Percentiles rank a stretch among this genome's conserved stretches.
Evolutionary conservation across 495 filamentous ascomycete species (phyloP).

Genomic region (Cladorrhinum samala): DNA sequence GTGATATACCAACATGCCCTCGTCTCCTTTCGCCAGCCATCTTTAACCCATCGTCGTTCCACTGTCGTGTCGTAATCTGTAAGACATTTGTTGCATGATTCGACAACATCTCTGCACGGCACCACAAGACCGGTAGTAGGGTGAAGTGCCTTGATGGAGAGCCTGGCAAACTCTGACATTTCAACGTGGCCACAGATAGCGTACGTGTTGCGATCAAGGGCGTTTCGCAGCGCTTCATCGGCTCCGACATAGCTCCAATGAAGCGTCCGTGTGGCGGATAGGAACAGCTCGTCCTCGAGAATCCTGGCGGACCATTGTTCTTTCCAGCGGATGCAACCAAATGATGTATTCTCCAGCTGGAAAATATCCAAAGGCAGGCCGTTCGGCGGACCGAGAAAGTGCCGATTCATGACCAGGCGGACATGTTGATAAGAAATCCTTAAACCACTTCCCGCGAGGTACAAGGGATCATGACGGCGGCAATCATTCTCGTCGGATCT

Average conservation of each 20-base stretch:
- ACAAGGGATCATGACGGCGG: neutral
- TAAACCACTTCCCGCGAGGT: neutral
- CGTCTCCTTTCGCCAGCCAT: neutral
- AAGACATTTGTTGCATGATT: neutral
- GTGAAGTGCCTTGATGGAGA: neutral
- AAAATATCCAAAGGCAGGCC: constrained; percentile 11
- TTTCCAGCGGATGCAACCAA: neutral
- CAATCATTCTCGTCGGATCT: neutral
- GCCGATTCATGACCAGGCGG: constrained; percentile 17
- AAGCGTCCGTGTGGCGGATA: constrained; percentile 12
- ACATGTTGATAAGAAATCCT: constrained; percentile 2
- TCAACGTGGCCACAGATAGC: neutral
- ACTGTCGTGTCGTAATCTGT: constrained; percentile 7
- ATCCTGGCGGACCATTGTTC: constrained; percentile 11
- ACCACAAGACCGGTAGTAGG: neutral
- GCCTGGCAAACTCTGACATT: neutral
- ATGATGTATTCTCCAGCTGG: neutral
- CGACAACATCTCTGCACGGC: constrained; percentile 1
- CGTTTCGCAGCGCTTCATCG: neutral
- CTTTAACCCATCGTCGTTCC: neutral
- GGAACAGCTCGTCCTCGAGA: constrained; percentile 13
- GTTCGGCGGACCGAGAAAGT: constrained; percentile 12
- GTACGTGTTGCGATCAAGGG: neutral
- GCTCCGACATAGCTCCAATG: neutral
- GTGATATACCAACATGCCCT: neutral